These are phyloP conservation scores for Lactarius deliciosus DNA, from an alignment of 768 basidiomycete species.

Conservation along the genomic window DNA sequence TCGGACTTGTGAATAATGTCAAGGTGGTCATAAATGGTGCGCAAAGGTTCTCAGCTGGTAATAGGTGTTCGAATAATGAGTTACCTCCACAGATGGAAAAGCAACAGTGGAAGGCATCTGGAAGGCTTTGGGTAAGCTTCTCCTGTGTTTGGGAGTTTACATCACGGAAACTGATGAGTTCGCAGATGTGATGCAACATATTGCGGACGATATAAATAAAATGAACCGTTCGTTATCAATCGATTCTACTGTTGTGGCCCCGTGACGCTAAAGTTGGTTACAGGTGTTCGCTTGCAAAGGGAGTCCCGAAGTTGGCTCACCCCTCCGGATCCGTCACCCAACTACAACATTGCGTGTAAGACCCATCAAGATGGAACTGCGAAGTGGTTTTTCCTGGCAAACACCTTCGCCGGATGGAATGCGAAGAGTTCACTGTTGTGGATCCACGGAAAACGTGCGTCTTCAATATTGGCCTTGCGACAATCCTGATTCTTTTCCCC, in stretches of 20 bases:
- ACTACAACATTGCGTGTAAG: not conserved
- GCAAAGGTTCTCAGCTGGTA: not conserved
- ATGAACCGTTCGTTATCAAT: constrained; percentile 2
- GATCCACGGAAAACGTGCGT: constrained; percentile 19
- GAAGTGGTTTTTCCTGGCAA: not conserved
- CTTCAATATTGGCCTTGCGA: fast-evolving
- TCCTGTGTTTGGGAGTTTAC: too few species aligned
- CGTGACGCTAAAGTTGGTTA: not conserved
- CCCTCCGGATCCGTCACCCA: constrained; percentile 8
- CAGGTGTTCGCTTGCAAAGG: constrained; percentile 2
- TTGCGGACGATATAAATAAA: not conserved
- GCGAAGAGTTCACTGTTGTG: not conserved
- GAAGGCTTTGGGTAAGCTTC: not conserved
- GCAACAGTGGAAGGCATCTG: not conserved
- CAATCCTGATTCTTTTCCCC: not conserved
- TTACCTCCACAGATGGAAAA: not conserved
- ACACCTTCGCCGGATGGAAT: constrained; percentile 3
- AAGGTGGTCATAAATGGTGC: not conserved
- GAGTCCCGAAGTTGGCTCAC: constrained; percentile 11
- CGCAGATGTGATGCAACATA: not conserved
- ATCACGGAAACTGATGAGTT: too few species aligned
- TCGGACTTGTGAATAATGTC: not conserved
- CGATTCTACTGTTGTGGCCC: not conserved
- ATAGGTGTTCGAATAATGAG: too few species aligned
- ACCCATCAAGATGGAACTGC: constrained; percentile 3